Conservation (phyloP, 2,329 filamentous ascomycete species). For the Ceratocystis smalleyi region DNA sequence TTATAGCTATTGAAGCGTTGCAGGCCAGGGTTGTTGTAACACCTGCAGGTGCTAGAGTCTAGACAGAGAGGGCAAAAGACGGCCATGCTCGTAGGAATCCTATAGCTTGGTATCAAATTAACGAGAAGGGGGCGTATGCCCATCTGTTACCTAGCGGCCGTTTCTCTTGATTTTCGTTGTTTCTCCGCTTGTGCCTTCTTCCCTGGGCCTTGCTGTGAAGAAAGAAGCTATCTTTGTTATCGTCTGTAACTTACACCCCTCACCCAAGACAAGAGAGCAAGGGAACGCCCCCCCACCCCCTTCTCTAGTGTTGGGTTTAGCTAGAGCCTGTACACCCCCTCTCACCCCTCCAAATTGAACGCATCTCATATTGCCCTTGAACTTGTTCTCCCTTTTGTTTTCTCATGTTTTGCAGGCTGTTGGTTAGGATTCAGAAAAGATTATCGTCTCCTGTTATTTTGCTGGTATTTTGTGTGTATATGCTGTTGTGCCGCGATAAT, state of each 20-base stretch:
- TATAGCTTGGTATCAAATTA: no score
- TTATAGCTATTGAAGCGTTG: not conserved
- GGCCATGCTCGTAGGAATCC: no score
- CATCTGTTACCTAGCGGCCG: not conserved
- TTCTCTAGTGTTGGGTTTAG: no score
- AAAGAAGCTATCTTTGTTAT: not conserved
- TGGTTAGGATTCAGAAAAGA: not conserved
- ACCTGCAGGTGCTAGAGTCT: not conserved
- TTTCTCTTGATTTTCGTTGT: not conserved
- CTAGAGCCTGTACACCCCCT: not conserved
- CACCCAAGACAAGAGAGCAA: not conserved
- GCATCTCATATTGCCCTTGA: not conserved
- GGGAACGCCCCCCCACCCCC: not conserved
- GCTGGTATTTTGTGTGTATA: no score
- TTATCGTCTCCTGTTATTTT: not conserved
- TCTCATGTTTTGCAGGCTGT: not conserved
- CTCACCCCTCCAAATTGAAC: not conserved
- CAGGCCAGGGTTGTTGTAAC: constrained; percentile 1
- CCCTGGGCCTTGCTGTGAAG: no score
- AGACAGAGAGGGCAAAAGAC: not conserved
- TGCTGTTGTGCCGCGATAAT: no score
- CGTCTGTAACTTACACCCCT: not conserved
- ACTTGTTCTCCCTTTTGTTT: not conserved
- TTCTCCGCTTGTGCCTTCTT: not conserved
- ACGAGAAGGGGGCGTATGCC: not conserved